Base-by-base conservation (phyloP, 768 basidiomycete genomes). In the Daedalea quercina region DNA sequence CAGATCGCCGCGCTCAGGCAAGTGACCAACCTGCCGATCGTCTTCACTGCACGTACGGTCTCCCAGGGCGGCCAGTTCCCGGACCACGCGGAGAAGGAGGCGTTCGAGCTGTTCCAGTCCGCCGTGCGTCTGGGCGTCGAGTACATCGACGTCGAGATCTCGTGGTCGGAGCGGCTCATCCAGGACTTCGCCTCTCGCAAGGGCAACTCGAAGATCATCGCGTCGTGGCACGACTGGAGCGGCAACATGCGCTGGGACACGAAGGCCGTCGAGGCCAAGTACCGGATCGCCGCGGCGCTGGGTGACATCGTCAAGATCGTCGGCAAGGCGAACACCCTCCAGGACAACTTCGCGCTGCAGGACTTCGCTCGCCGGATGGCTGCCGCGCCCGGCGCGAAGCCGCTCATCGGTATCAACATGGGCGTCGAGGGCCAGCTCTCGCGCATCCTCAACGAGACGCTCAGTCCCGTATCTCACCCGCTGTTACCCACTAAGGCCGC, bases 231-330 rank as follows among this genome's bases (percentile, higher is more conserved):
- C 64, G 94, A 99, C 62, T 94, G 89, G 86, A 84, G 81, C 42
- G 94, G 95, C 2, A 73, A 75, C 12, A 76, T 94, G 73, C 78
- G 79, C 58, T 99, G 95, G 95, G 77, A 82, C 57, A 76, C 85
- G 17, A 67, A 77, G 4, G 66, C 74, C 23, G 81, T 87, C 43
- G 77, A 80, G 60, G 78, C 83, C 53, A 88, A 87, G 63, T 90
- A 89, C 66, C 75, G 77, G 23, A 59, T 79, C 24, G 90, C 89
- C 1, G 69, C 75, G 42, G 69, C 71, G 54, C 73, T 83, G 42
- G 94, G 94, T 2, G 94, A 99, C 68, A 84, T 98, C 34, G 76
- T 94, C 71, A 98, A 98, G 73, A 80, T 98, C 51, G 85, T 97
- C 37, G 88, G 90, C 44, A 94, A 87, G 61, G 94, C 95, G 9